phyloP scores from a whole-genome alignment of 768 basidiomycete species.

The Rossbeevera mucosa region DNA sequence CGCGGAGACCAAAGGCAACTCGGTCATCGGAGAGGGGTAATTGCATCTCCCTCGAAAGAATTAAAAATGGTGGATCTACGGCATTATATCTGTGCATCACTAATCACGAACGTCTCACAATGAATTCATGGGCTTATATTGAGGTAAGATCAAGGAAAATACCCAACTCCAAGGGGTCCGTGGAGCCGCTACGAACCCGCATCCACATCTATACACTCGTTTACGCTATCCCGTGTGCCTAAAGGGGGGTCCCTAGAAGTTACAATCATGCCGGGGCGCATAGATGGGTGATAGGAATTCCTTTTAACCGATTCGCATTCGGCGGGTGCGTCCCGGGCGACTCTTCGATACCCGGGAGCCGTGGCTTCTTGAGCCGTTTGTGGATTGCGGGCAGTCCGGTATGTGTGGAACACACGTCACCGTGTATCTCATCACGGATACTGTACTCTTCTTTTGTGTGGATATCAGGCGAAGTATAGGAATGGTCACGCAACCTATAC shows the following conservation, averaged over 20 bases:
- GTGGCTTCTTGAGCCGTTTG: neutral
- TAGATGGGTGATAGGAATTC: neutral
- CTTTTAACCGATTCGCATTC: conserved; percentile 2
- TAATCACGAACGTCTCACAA: neutral
- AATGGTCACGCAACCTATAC: conserved; percentile 1
- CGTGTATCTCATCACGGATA: neutral
- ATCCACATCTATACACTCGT: neutral
- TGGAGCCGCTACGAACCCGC: conserved; percentile 11
- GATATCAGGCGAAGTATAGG: neutral
- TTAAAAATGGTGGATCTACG: neutral
- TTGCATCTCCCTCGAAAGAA: neutral
- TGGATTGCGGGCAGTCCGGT: neutral
- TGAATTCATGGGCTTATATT: neutral
- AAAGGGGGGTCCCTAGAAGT: neutral
- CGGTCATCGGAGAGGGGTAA: conserved; percentile 1
- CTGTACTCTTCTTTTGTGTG: neutral
- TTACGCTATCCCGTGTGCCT: conserved; percentile 1
- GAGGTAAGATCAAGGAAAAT: neutral
- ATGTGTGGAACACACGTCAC: neutral
- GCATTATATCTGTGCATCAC: neutral
- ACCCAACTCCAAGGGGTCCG: conserved; percentile 25
- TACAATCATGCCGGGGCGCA: neutral
- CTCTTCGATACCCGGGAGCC: conserved; percentile 5
- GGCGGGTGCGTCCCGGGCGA: neutral
- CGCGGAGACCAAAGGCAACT: conserved; percentile 30